Conservation (phyloP, 345 rosid genomes). For the Populus deltoides region DNA sequence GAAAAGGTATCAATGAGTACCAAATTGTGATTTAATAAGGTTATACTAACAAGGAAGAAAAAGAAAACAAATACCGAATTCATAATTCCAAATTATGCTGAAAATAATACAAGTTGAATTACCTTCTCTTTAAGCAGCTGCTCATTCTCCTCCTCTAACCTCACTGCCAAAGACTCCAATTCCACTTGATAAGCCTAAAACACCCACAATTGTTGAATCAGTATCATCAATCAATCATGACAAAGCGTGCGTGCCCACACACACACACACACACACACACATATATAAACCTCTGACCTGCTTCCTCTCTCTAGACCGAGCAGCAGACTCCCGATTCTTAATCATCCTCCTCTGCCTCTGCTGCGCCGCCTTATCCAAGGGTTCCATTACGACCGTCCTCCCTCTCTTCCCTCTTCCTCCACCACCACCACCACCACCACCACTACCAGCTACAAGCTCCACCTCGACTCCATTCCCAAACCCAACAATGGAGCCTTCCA, state of each 20-base stretch:
- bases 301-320: slow-evolving; percentile 92
- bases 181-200: slow-evolving; percentile 83
- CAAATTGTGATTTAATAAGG: neutral
- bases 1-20: neutral
- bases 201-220: neutral
- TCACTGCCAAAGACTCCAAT: slow-evolving; percentile 71
- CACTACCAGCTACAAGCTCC: slow-evolving; percentile 1
- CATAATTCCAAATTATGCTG: neutral
- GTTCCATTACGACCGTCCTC: slow-evolving; percentile 54
- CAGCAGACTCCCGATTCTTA: slow-evolving; percentile 96
- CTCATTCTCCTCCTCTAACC: slow-evolving; percentile 74
- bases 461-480: slow-evolving; percentile 46
- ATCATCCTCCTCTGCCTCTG: slow-evolving; percentile 98
- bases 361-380: slow-evolving; percentile 77
- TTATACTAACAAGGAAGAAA: neutral
- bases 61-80: neutral
- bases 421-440: slow-evolving; percentile 1
- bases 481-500: slow-evolving; percentile 52
- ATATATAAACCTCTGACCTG: slow-evolving; percentile 39
- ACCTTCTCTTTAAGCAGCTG: slow-evolving; percentile 71
- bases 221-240: neutral
- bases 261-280: too few species aligned
- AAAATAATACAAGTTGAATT: slow-evolving; percentile 2
- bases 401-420: slow-evolving; percentile 75
- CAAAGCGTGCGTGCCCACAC: too few species aligned